Evolutionary conservation across 106 monocot species (phyloP).

Genomic region (Platanthera guangdongensis): DNA sequence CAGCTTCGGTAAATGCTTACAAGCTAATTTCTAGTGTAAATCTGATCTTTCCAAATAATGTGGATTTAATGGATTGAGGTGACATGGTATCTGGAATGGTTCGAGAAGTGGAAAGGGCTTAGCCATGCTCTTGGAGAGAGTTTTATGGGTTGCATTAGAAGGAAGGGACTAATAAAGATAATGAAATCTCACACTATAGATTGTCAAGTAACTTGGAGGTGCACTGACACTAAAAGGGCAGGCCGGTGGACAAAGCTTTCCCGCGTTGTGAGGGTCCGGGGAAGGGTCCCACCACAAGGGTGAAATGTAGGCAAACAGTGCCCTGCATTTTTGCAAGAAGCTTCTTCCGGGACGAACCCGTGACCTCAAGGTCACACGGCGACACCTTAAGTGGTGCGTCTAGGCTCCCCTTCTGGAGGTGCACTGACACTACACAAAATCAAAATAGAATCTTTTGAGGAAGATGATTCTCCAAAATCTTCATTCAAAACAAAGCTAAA

Average conservation of each 20-base stretch:
- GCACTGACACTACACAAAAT: not conserved
- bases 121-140: not conserved
- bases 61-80: not conserved
- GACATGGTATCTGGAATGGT: not conserved
- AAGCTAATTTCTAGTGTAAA: not conserved
- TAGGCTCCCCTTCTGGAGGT: too few species aligned
- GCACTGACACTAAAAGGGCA: not conserved
- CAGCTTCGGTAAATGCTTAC: not conserved
- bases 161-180: not conserved
- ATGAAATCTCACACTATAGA: not conserved
- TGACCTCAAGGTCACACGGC: too few species aligned
- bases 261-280: too few species aligned
- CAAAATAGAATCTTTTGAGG: not conserved
- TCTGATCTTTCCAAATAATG: not conserved
- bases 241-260: too few species aligned
- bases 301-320: too few species aligned
- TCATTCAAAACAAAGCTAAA: not conserved
- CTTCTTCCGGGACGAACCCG: too few species aligned
- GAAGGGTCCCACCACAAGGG: too few species aligned
- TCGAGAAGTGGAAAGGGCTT: not conserved
- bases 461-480: not conserved
- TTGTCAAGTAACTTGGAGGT: not conserved
- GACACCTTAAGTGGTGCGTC: too few species aligned
- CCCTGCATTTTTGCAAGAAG: too few species aligned
- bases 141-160: not conserved